phyloP scores from a whole-genome alignment of 2,329 filamentous ascomycete genomes.

The Lasiodiplodia hormozganensis region DNA sequence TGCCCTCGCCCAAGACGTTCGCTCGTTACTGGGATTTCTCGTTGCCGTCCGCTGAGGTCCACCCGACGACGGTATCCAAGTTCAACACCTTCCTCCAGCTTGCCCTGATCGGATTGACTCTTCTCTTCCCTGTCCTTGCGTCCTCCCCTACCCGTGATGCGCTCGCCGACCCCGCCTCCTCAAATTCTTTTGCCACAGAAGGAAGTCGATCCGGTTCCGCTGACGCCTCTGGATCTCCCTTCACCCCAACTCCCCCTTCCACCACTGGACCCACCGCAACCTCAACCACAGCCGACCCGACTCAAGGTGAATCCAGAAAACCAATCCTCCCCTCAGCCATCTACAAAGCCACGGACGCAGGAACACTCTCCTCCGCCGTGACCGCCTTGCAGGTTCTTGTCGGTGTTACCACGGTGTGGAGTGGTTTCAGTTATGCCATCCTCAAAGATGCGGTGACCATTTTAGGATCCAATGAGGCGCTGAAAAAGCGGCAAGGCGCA shows the following conservation, averaged over 20 bases:
- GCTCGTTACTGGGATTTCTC: constrained; percentile 96
- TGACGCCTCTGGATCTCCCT: constrained; percentile 18
- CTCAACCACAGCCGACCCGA: not conserved
- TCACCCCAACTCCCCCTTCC: constrained; percentile 6
- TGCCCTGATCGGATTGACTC: constrained; percentile 82
- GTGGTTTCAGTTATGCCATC: constrained; percentile 88
- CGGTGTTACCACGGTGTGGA: constrained; percentile 89
- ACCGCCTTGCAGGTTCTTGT: constrained; percentile 73
- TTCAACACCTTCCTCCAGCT: constrained; percentile 93
- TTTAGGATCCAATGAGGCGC: constrained; percentile 58
- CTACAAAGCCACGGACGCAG: constrained; percentile 11
- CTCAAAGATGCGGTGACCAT: constrained; percentile 93
- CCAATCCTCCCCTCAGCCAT: not conserved
- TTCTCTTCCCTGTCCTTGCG: constrained; percentile 77
- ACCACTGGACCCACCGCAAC: not conserved
- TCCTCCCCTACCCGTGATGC: constrained; percentile 1
- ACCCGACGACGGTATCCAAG: constrained; percentile 83
- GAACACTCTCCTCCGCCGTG: constrained; percentile 43
- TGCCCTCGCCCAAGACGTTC: constrained; percentile 93
- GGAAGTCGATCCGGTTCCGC: not conserved
- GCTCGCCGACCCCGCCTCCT: constrained; percentile 13
- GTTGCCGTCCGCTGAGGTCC: constrained; percentile 83
- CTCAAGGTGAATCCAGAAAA: not conserved
- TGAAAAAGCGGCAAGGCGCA: constrained; percentile 57
- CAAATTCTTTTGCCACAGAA: constrained; percentile 22